Percentiles rank a stretch among this genome's conserved stretches.
These are phyloP conservation scores for Cardamine chenopodiifolia DNA, from an alignment of 345 rosid genomes.

Conservation along the genomic window DNA sequence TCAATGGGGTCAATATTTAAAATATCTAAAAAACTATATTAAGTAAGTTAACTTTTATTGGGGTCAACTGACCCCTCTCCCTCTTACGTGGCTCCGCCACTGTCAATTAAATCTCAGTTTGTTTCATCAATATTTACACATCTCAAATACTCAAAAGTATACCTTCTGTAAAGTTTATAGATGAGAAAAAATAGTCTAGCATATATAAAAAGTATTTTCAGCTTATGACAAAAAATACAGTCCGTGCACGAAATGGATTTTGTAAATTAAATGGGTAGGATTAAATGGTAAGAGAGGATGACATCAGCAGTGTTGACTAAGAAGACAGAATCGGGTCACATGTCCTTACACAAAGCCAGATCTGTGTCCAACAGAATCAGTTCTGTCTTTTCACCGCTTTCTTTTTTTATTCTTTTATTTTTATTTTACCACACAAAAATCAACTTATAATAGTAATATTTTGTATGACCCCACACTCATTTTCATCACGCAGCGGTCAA, in stretches of 20 bases:
- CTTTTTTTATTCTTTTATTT: background rate
- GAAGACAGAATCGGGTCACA: slow-evolving; percentile 33
- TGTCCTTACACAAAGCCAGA: slow-evolving; percentile 34
- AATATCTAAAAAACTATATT: too few species aligned
- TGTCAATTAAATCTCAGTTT: background rate
- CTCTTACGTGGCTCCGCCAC: too few species aligned
- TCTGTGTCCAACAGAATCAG: slow-evolving; percentile 43
- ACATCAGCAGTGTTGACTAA: slow-evolving; percentile 42
- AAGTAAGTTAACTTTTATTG: too few species aligned
- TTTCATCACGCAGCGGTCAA: slow-evolving; percentile 28
- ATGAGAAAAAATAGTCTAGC: background rate
- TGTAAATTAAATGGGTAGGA: background rate
- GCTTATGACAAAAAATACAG: background rate
- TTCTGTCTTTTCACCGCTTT: slow-evolving; percentile 33
- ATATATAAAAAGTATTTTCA: background rate
- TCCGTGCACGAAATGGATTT: slow-evolving; percentile 15
- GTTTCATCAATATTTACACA: background rate
- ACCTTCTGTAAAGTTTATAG: background rate
- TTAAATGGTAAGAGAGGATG: slow-evolving; percentile 16
- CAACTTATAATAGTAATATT: background rate
- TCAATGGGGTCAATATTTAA: too few species aligned
- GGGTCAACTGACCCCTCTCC: too few species aligned
- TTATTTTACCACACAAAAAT: slow-evolving; percentile 10
- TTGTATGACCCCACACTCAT: slow-evolving; percentile 2
- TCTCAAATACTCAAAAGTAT: background rate